Conservation (phyloP, 768 basidiomycete species). For the Cystobasidium onofrii region DNA sequence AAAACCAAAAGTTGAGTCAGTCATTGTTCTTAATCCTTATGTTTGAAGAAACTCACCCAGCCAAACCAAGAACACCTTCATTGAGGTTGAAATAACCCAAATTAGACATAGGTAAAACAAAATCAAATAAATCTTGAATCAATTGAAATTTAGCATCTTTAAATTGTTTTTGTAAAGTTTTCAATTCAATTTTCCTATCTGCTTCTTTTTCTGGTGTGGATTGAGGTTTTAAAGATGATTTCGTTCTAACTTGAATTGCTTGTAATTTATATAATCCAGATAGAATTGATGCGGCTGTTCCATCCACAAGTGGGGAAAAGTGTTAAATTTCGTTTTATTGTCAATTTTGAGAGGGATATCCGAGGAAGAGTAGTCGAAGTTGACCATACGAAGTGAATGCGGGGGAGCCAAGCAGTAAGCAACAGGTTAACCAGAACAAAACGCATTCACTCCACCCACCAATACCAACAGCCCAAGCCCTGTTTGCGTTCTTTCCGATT, state of each 20-base stretch:
- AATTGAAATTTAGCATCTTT: conserved; percentile 53
- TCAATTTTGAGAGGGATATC: too few relatives aligned
- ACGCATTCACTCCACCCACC: too few relatives aligned
- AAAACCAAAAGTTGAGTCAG: not conserved
- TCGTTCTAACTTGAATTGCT: conserved; percentile 37
- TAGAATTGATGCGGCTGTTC: conserved; percentile 35
- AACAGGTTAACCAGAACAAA: too few relatives aligned
- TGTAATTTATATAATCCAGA: conserved; percentile 38
- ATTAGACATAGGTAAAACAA: conserved; percentile 80
- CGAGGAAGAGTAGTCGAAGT: too few relatives aligned
- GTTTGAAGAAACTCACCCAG: conserved; percentile 60
- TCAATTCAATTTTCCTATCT: conserved; percentile 58
- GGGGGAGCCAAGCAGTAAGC: too few relatives aligned
- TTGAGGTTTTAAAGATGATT: conserved; percentile 41
- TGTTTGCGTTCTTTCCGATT: conserved; percentile 36
- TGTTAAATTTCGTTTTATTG: not conserved
- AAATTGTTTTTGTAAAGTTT: conserved; percentile 43
- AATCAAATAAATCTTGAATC: conserved; percentile 70
- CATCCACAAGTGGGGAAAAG: not conserved
- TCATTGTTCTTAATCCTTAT: too few relatives aligned
- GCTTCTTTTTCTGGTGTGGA: conserved; percentile 60
- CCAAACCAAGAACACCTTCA: conserved; percentile 74
- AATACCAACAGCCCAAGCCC: conserved; percentile 41
- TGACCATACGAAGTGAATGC: too few relatives aligned
- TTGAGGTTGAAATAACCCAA: conserved; percentile 67